Percentiles rank a stretch among this genome's conserved stretches.
These are phyloP conservation scores for Colletotrichum chlorophyti DNA, from an alignment of 2,329 filamentous ascomycete species.

Conservation along the genomic window DNA sequence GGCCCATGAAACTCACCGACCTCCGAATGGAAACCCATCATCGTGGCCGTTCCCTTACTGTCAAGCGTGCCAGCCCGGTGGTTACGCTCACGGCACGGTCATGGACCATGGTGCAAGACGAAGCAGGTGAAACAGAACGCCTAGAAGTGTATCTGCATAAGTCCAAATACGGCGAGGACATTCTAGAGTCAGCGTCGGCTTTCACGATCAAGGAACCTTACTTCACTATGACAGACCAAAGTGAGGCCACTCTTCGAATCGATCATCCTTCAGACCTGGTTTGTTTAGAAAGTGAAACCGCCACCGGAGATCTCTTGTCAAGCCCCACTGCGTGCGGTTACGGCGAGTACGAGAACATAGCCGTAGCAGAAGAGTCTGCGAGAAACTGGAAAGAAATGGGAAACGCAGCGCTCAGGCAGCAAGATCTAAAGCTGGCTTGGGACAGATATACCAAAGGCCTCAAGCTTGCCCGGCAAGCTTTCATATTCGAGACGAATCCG, in stretches of 20 bases:
- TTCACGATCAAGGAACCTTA: conserved; percentile 58
- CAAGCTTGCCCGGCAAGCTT: neutral
- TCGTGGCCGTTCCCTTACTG: conserved; percentile 33
- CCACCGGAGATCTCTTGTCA: no score
- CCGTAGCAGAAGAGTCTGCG: conserved; percentile 18
- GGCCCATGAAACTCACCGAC: conserved; percentile 34
- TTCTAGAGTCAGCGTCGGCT: conserved; percentile 39
- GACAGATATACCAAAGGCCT: conserved; percentile 37
- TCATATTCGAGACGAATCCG: neutral
- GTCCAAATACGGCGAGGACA: conserved; percentile 38
- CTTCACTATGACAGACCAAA: conserved; percentile 49
- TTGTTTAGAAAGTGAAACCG: conserved; percentile 4
- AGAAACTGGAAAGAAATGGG: conserved; percentile 36
- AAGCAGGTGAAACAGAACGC: conserved; percentile 33
- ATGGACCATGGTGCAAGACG: conserved; percentile 40
- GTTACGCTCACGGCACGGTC: conserved; percentile 33
- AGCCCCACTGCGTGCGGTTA: no score
- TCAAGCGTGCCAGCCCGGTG: conserved; percentile 35
- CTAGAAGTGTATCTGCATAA: conserved; percentile 43
- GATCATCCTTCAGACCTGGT: conserved; percentile 42
- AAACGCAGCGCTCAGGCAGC: conserved; percentile 35
- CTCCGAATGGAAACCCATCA: conserved; percentile 40
- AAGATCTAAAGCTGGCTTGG: conserved; percentile 31
- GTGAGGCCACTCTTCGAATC: conserved; percentile 46
- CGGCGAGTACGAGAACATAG: neutral